Conservation (phyloP, 2,329 filamentous ascomycete genomes). For the Sporothrix inflata region DNA sequence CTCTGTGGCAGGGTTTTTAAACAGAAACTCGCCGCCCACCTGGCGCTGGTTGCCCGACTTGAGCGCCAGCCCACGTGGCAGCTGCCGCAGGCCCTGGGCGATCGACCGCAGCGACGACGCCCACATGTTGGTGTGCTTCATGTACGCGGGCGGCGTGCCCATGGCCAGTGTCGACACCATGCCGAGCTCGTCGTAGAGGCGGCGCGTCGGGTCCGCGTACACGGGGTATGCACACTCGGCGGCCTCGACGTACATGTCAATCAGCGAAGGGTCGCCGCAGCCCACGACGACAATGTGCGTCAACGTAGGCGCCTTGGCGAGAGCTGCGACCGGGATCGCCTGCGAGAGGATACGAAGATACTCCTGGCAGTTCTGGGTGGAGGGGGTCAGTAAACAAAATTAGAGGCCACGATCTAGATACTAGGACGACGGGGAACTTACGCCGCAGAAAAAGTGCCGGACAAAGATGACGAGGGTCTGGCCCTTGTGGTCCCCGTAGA, state of each 20-base stretch:
- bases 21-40: slow-evolving; percentile 79
- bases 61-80: slow-evolving; percentile 60
- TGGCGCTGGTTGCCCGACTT: slow-evolving; percentile 69
- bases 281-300: slow-evolving; percentile 72
- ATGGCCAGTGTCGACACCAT: slow-evolving; percentile 68
- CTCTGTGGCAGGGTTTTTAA: slow-evolving; percentile 51
- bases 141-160: slow-evolving; percentile 66
- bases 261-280: slow-evolving; percentile 70
- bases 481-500: slow-evolving; percentile 57
- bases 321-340: slow-evolving; percentile 57
- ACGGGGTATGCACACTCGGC: slow-evolving; percentile 73
- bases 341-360: slow-evolving; percentile 67
- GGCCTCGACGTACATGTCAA: slow-evolving; percentile 65
- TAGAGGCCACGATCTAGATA: neutral
- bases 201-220: slow-evolving; percentile 72
- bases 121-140: slow-evolving; percentile 56
- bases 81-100: slow-evolving; percentile 61
- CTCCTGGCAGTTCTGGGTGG: slow-evolving; percentile 71
- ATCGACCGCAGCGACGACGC: slow-evolving; percentile 56
- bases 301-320: slow-evolving; percentile 53
- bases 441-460: slow-evolving; percentile 79
- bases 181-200: slow-evolving; percentile 67
- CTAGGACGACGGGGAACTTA: slow-evolving; percentile 46
- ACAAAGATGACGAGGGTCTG: slow-evolving; percentile 73
- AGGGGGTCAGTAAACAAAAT: neutral